A percentile compares a stretch with the other conserved stretches of the same genome.
Conservation (phyloP, 768 basidiomycete genomes). For the Tulasnella sp. region DNA sequence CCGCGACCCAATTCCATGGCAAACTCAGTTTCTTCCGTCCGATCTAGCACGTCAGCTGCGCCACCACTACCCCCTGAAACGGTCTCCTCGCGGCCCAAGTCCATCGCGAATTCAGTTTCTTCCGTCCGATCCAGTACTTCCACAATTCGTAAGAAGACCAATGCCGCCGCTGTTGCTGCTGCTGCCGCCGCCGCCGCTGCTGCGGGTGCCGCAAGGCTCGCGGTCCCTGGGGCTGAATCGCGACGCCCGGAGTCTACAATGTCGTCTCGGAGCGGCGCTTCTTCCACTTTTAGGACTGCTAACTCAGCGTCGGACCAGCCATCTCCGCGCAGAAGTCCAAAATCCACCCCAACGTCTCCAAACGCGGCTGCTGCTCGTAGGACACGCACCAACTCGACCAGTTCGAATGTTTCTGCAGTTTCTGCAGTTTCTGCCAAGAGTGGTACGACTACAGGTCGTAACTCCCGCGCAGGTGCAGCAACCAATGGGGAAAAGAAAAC, state of each 20-base stretch:
- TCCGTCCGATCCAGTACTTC: slow-evolving; percentile 32
- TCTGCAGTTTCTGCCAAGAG: slow-evolving; percentile 9
- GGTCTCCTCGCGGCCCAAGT: slow-evolving; percentile 21
- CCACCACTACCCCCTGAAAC: background rate
- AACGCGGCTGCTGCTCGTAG: background rate
- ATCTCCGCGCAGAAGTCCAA: background rate
- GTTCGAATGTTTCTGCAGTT: background rate
- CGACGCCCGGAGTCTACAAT: background rate
- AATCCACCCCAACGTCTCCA: background rate
- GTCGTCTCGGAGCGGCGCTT: background rate
- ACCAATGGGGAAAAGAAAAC: background rate
- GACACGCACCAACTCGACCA: background rate
- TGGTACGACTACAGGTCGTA: background rate
- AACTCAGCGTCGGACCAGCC: background rate
- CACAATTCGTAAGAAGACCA: slow-evolving; percentile 26
- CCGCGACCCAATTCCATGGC: slow-evolving; percentile 25
- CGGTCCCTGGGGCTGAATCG: background rate
- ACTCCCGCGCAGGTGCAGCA: background rate
- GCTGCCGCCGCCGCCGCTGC: no score
- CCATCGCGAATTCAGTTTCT: slow-evolving; percentile 29
- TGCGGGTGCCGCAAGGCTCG: background rate
- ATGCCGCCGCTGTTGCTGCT: no score
- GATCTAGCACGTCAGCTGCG: slow-evolving; percentile 25
- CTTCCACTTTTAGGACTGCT: background rate
- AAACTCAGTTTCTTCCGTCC: slow-evolving; percentile 30